phyloP scores from a whole-genome alignment of 2,329 filamentous ascomycete species.

The Monilinia fructicola region DNA sequence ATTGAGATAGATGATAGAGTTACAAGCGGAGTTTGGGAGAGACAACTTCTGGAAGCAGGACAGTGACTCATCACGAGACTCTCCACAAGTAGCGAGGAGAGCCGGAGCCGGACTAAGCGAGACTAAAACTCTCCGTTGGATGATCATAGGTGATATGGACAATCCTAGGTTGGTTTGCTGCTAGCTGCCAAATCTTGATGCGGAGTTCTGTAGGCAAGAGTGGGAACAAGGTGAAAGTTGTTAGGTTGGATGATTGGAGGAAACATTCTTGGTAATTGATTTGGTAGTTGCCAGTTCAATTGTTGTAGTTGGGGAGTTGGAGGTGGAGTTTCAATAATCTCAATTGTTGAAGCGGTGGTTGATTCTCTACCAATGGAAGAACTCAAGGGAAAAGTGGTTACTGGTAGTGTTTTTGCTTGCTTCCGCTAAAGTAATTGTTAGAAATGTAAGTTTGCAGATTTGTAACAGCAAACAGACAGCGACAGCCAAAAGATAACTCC shows the following conservation, averaged over 20 bases:
- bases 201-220: constrained; percentile 14
- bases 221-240: constrained; percentile 11
- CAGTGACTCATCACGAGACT: constrained; percentile 7
- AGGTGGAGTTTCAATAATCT: not conserved
- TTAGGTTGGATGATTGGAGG: constrained; percentile 7
- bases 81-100: constrained; percentile 7
- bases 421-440: constrained; percentile 11
- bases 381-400: not conserved
- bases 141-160: constrained; percentile 18
- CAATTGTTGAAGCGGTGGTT: not conserved
- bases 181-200: constrained; percentile 15
- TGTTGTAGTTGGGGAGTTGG: not conserved
- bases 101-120: constrained; percentile 18
- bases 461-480: not conserved
- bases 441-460: constrained; percentile 1
- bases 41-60: not conserved
- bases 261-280: constrained; percentile 10
- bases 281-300: constrained; percentile 11
- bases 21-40: not conserved
- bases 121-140: constrained; percentile 5
- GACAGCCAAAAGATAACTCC: not conserved
- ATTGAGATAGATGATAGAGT: constrained; percentile 2
- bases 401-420: not conserved
- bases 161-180: not conserved
- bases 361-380: not conserved